Evolutionary conservation across 805 yeast genomes (phyloP), one percentile per base, ranked within the genome.

Genomic region (Priceomyces melissophilus): DNA sequence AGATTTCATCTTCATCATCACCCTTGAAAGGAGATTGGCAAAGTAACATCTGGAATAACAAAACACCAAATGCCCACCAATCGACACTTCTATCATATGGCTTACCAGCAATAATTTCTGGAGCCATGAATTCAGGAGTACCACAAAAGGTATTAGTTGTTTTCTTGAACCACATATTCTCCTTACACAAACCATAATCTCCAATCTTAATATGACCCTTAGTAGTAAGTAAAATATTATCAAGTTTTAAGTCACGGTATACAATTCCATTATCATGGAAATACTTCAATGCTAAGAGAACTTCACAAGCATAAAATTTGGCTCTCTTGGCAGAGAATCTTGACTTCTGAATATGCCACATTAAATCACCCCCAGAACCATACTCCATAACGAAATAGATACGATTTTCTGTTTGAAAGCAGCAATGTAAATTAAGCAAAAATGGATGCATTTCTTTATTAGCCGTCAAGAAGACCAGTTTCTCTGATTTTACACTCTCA

Each of bases 21-120:
- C 99, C 99, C 50, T 91, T 84, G 68, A 93, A 93, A 29, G 99
- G 99, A 6, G 96, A 87, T 64, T 91, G 96, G 39, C 96, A 93
- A 43, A 93, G 73, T 42, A 93, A 72, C 99, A 93, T 93, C 65
- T 93, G 99, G 64, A 91, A 93, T 49, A 93, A 71, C 48, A 93
- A 73, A 23, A 93, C 98, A 43, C 99, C 99, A 72, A 90, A 88
- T 1, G 99, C 98, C 99, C 99, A 93, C 99, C 99, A 93, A 66
- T 93, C 99, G 40, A 93, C 99, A 30, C 93, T 85, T 57, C 95
- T 81, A 39, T 89, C 93, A 57, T 93, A 93, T 44, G 82, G 85
- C 62, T 90, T 95, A 40, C 93, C 98, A 48, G 87, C 82, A 57
- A 93, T 73, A 50, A 93, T 91, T 64, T 93, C 99, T 0, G 99